Conservation (phyloP, 768 basidiomycete species). For the Mycena filopes region DNA sequence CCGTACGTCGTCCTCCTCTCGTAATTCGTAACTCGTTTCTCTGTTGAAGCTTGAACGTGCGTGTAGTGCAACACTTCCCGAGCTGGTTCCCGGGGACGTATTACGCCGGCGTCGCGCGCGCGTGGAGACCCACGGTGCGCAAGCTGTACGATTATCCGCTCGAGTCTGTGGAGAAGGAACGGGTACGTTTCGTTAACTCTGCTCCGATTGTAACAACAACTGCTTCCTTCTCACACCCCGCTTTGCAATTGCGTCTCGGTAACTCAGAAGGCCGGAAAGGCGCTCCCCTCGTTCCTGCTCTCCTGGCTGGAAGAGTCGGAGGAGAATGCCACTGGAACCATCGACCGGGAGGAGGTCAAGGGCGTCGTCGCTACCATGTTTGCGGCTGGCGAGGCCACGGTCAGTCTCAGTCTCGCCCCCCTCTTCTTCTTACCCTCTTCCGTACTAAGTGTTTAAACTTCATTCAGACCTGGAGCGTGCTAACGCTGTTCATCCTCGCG, state of each 20-base stretch:
- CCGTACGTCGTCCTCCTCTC: conserved; percentile 19
- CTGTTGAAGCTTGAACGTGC: neutral
- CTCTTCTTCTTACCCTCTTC: no score
- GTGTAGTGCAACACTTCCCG: conserved; percentile 41
- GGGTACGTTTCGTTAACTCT: neutral
- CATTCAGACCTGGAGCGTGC: conserved; percentile 1
- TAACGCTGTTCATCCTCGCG: conserved; percentile 36
- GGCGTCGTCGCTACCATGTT: conserved; percentile 28
- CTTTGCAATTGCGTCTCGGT: no score
- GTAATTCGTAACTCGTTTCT: neutral
- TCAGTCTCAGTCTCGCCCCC: neutral
- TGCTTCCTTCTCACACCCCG: no score
- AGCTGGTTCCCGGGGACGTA: conserved; percentile 46
- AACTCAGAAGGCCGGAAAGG: conserved; percentile 24
- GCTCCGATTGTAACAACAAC: no score
- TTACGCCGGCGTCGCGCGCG: conserved; percentile 27
- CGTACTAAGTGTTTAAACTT: no score
- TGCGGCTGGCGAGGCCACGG: neutral
- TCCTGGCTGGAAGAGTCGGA: conserved; percentile 31
- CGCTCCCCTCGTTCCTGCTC: conserved; percentile 31
- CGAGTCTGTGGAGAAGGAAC: conserved; percentile 9
- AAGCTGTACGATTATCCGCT: conserved; percentile 18
- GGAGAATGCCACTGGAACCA: conserved; percentile 1
- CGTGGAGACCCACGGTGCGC: conserved; percentile 2
- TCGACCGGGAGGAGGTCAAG: conserved; percentile 25